These are phyloP conservation scores for Stagonosporopsis cucurbitacearum DNA, from an alignment of 2,329 filamentous ascomycete species.

Conservation along the genomic window DNA sequence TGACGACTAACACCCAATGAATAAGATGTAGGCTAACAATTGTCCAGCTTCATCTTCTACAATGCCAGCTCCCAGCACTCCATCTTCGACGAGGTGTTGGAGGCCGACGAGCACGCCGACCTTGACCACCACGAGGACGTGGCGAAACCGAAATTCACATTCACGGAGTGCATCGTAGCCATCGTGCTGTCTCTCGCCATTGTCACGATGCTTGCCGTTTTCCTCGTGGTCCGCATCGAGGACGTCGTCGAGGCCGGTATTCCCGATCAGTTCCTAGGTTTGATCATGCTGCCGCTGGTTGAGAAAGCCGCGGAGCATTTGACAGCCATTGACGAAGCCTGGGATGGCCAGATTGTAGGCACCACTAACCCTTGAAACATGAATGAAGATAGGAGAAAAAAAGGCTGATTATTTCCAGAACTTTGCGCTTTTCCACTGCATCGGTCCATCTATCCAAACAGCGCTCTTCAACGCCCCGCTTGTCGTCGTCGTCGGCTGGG, in stretches of 20 bases:
- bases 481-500: constrained; percentile 84
- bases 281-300: constrained; percentile 81
- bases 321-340: constrained; percentile 83
- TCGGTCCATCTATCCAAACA: constrained; percentile 87
- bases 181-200: constrained; percentile 69
- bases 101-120: constrained; percentile 72
- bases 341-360: constrained; percentile 71
- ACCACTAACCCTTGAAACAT: background rate
- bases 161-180: constrained; percentile 74
- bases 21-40: constrained; percentile 68
- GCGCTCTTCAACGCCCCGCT: constrained; percentile 87
- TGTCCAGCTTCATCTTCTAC: constrained; percentile 67
- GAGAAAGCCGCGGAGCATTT: constrained; percentile 89
- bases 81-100: constrained; percentile 77
- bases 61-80: constrained; percentile 77
- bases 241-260: constrained; percentile 62
- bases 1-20: constrained; percentile 57
- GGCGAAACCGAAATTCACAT: constrained; percentile 71
- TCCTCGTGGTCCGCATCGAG: constrained; percentile 76
- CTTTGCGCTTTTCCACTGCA: constrained; percentile 82
- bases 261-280: constrained; percentile 63
- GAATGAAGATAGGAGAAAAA: no score
- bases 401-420: constrained; percentile 59
- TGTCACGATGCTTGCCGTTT: constrained; percentile 75
- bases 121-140: constrained; percentile 67